Conservation (phyloP, 2,329 filamentous ascomycete genomes). For the Colletotrichum neosansevieriae region DNA sequence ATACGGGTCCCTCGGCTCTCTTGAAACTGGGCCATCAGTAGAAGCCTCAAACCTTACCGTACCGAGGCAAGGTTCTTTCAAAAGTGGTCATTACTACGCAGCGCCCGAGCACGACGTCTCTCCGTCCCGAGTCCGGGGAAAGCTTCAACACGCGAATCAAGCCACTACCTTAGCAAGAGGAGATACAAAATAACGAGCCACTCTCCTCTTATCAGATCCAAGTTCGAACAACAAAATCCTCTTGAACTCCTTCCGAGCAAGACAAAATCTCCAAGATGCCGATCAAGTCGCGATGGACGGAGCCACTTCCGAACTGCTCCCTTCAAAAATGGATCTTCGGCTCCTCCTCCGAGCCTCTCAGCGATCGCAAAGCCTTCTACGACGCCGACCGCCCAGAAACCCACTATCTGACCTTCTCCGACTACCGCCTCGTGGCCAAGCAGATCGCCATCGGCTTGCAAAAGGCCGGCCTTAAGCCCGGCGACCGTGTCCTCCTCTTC, state of each 20-base stretch:
- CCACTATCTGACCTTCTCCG: conserved; percentile 72
- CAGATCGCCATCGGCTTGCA: conserved; percentile 77
- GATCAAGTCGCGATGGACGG: conserved; percentile 60
- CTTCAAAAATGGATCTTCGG: conserved; percentile 69
- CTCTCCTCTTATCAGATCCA: too few relatives aligned
- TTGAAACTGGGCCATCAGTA: conserved; percentile 1
- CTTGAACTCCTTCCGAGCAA: too few relatives aligned
- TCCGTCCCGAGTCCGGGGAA: conserved; percentile 4
- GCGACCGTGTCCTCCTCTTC: conserved; percentile 80
- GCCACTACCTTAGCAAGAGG: not conserved
- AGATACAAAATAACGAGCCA: too few relatives aligned
- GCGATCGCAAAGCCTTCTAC: conserved; percentile 63
- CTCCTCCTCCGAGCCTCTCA: conserved; percentile 57
- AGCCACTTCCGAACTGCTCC: conserved; percentile 60
- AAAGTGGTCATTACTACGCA: conserved; percentile 1
- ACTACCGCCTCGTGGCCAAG: conserved; percentile 78
- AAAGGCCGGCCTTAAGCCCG: conserved; percentile 71
- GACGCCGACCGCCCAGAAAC: conserved; percentile 76
- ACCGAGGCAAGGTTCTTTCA: not conserved
- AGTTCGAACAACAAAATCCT: too few relatives aligned
- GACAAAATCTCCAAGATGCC: conserved; percentile 52
- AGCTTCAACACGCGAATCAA: not conserved
- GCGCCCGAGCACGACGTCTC: conserved; percentile 1
- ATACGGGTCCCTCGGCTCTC: not conserved
- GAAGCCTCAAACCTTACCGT: conserved; percentile 24